Conservation (phyloP, 768 basidiomycete species). For the Suillus brevipes region DNA sequence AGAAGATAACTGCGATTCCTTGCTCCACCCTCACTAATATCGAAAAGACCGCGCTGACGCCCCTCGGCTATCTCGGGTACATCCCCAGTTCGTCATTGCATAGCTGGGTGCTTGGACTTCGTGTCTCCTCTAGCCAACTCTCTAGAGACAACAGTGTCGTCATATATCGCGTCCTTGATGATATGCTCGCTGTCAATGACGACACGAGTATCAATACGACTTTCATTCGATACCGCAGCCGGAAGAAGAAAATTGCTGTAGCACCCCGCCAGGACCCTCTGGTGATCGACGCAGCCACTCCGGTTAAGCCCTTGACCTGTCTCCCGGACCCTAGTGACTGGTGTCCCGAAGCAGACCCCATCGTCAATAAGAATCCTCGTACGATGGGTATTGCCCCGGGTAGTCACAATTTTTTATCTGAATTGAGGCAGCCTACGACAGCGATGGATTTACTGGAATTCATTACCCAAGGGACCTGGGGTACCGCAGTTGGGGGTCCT, state of each 20-base stretch:
- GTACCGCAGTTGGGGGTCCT: conserved; percentile 27
- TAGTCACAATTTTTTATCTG: conserved; percentile 9
- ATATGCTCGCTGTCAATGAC: not conserved
- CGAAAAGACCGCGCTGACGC: conserved; percentile 20
- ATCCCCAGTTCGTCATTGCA: conserved; percentile 23
- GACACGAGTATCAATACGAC: not conserved
- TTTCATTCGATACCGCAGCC: not conserved
- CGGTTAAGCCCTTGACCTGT: conserved; percentile 11
- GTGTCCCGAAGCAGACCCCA: conserved; percentile 33
- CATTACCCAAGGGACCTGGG: conserved; percentile 19
- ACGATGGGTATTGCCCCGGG: conserved; percentile 32
- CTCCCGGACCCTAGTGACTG: conserved; percentile 22
- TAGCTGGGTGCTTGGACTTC: not conserved
- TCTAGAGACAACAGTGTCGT: not conserved
- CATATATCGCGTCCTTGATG: not conserved
- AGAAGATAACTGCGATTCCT: conserved; percentile 22
- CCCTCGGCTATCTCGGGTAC: conserved; percentile 8
- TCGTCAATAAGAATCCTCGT: conserved; percentile 29
- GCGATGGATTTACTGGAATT: conserved; percentile 30
- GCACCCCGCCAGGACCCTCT: not conserved
- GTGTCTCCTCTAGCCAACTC: not conserved
- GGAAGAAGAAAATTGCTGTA: not conserved
- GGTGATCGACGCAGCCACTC: conserved; percentile 18
- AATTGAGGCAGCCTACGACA: conserved; percentile 15
- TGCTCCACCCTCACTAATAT: conserved; percentile 23